A percentile compares a stretch with the other conserved stretches of the same genome.
Conservation (phyloP, 371 early-diverging fungal genomes). For the Thermomucor indicae-seudaticae region DNA sequence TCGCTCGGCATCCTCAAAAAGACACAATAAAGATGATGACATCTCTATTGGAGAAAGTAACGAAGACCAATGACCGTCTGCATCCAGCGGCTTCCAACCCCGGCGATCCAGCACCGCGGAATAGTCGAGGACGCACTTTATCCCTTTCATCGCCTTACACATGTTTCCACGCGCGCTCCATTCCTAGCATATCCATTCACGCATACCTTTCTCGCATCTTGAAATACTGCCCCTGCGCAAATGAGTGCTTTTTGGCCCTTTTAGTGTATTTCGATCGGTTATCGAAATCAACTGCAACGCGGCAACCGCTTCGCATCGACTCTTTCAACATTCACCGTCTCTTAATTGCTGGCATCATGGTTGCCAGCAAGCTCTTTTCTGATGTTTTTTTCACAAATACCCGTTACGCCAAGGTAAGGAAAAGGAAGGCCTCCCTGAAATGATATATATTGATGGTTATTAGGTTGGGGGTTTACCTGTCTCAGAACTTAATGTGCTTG, state of each 20-base stretch:
- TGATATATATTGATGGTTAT: background rate
- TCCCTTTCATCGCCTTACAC: slow-evolving; percentile 32
- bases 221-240: slow-evolving; percentile 88
- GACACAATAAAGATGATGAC: slow-evolving; percentile 68
- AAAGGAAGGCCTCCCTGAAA: background rate
- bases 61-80: slow-evolving; percentile 47
- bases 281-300: slow-evolving; percentile 45
- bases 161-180: slow-evolving; percentile 83
- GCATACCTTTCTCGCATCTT: slow-evolving; percentile 83
- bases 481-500: slow-evolving; percentile 83
- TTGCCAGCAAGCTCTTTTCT: slow-evolving; percentile 79
- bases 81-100: slow-evolving; percentile 22
- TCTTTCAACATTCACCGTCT: slow-evolving; percentile 88
- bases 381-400: slow-evolving; percentile 93
- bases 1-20: slow-evolving; percentile 53
- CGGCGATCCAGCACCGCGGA: slow-evolving; percentile 19
- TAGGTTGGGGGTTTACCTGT: slow-evolving; percentile 92
- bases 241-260: slow-evolving; percentile 80
- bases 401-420: slow-evolving; percentile 77
- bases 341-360: slow-evolving; percentile 78
- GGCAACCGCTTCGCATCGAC: slow-evolving; percentile 66
- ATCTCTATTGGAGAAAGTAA: slow-evolving; percentile 51
- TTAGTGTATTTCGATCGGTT: slow-evolving; percentile 83
- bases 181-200: slow-evolving; percentile 82
- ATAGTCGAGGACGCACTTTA: slow-evolving; percentile 13